These are phyloP conservation scores for Lecanosticta acicola DNA, from an alignment of 2,329 filamentous ascomycete species.

Conservation along the genomic window DNA sequence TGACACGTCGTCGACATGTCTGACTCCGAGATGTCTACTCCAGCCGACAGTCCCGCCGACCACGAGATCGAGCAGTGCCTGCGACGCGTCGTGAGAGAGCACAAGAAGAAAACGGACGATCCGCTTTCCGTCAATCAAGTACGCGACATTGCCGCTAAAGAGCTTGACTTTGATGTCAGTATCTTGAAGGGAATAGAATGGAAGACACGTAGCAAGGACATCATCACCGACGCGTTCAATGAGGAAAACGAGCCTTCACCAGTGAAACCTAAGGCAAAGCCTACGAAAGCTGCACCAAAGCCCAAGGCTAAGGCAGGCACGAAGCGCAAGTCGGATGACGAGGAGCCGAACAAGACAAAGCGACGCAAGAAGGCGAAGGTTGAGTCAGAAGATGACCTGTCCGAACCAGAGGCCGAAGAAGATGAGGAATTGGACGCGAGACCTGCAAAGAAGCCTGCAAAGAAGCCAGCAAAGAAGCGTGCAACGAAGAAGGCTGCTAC, in stretches of 20 bases:
- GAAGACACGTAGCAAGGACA: slow-evolving; percentile 50
- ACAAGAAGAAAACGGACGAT: slow-evolving; percentile 41
- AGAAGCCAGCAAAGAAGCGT: slow-evolving; percentile 10
- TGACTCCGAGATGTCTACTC: slow-evolving; percentile 4
- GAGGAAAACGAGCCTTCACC: slow-evolving; percentile 19
- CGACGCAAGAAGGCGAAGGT: slow-evolving; percentile 22
- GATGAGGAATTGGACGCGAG: slow-evolving; percentile 10
- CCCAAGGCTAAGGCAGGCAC: slow-evolving; percentile 20
- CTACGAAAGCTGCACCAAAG: slow-evolving; percentile 8
- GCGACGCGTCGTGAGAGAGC: slow-evolving; percentile 36
- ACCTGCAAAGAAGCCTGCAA: slow-evolving; percentile 5
- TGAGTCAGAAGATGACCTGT: slow-evolving; percentile 14
- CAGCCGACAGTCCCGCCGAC: slow-evolving; percentile 24
- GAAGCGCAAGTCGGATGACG: slow-evolving; percentile 30
- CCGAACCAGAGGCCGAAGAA: slow-evolving; percentile 9
- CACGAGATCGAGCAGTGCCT: slow-evolving; percentile 37
- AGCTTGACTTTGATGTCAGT: slow-evolving; percentile 47
- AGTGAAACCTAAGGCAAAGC: slow-evolving; percentile 17
- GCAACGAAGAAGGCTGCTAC: slow-evolving; percentile 6
- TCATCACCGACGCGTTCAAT: slow-evolving; percentile 50
- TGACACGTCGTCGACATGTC: slow-evolving; percentile 2
- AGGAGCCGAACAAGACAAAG: slow-evolving; percentile 18
- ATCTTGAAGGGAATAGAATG: slow-evolving; percentile 55
- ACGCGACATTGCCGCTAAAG: slow-evolving; percentile 48
- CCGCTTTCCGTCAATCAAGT: slow-evolving; percentile 55